A percentile compares a stretch with the other conserved stretches of the same genome.
Evolutionary conservation across 2,329 filamentous ascomycete species (phyloP).

Genomic region (Laburnicola sp.): DNA sequence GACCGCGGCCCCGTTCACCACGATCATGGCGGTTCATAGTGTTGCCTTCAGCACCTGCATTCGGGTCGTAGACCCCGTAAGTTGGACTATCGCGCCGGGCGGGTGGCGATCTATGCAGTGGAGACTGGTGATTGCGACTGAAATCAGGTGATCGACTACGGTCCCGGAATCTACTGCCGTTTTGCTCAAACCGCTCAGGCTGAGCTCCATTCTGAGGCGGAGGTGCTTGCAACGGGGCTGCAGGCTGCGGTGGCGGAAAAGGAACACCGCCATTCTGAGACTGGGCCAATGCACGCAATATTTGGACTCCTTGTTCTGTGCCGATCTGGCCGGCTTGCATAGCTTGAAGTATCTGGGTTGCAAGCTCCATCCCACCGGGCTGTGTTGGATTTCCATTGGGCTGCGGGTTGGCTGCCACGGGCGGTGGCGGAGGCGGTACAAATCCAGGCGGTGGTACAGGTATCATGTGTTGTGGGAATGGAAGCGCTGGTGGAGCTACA

Average conservation of each 20-base stretch:
- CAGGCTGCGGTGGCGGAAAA: slow-evolving; percentile 32
- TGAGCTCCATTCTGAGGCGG: slow-evolving; percentile 25
- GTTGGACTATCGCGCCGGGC: slow-evolving; percentile 69
- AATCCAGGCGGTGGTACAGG: slow-evolving; percentile 40
- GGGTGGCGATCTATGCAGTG: slow-evolving; percentile 59
- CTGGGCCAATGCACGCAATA: slow-evolving; percentile 35
- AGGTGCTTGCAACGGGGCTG: slow-evolving; percentile 21
- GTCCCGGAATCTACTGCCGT: slow-evolving; percentile 41
- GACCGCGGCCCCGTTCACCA: slow-evolving; percentile 59
- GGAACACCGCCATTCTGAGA: slow-evolving; percentile 30
- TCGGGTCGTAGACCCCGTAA: slow-evolving; percentile 72
- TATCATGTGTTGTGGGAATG: slow-evolving; percentile 35
- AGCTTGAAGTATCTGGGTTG: slow-evolving; percentile 39
- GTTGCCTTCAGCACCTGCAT: slow-evolving; percentile 57
- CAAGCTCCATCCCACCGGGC: slow-evolving; percentile 32
- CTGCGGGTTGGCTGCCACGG: slow-evolving; percentile 24
- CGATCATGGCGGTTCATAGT: slow-evolving; percentile 59
- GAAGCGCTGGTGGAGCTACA: slow-evolving; percentile 28
- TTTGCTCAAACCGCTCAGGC: slow-evolving; percentile 34
- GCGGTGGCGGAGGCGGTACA: slow-evolving; percentile 31
- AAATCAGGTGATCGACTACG: slow-evolving; percentile 62
- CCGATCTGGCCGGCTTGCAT: slow-evolving; percentile 39
- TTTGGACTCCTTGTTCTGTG: slow-evolving; percentile 40
- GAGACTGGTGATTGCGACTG: slow-evolving; percentile 66
- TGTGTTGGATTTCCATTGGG: slow-evolving; percentile 27